phyloP scores from a whole-genome alignment of 805 yeast species.

The Metschnikowia sp. region DNA sequence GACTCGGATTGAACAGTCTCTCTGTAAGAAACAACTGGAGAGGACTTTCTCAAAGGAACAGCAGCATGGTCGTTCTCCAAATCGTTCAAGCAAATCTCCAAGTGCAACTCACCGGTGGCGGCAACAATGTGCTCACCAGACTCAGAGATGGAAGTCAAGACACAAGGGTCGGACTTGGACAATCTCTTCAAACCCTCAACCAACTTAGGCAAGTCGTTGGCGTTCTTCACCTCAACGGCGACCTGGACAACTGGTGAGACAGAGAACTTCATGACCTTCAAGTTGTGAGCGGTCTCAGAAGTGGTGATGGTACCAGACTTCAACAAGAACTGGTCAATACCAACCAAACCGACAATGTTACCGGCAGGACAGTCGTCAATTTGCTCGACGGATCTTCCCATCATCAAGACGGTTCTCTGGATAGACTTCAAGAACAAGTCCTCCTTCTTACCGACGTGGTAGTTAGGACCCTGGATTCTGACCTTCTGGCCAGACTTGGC shows the following conservation, averaged over 20 bases:
- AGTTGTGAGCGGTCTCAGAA: conserved; percentile 94
- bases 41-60: conserved; percentile 95
- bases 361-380: conserved; percentile 99
- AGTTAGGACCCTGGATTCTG: conserved; percentile 99
- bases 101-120: conserved; percentile 99
- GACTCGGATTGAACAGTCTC: conserved; percentile 96
- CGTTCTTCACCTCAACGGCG: conserved; percentile 99
- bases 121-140: conserved; percentile 99
- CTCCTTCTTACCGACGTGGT: conserved; percentile 96
- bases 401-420: conserved; percentile 99
- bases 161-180: conserved; percentile 99
- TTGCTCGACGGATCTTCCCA: conserved; percentile 98
- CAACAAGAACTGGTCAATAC: conserved; percentile 99
- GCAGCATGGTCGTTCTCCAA: conserved; percentile 99
- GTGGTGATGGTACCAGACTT: conserved; percentile 99
- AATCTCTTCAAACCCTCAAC: conserved; percentile 99
- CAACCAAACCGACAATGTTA: conserved; percentile 99
- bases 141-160: conserved; percentile 77
- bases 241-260: conserved; percentile 99
- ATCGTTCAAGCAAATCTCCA: conserved; percentile 95
- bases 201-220: conserved; percentile 97
- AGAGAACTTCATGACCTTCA: conserved; percentile 99
- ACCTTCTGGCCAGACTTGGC: conserved; percentile 98
- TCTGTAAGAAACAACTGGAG: conserved; percentile 98
- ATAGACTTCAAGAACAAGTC: conserved; percentile 95